Evolutionary conservation across 2,329 filamentous ascomycete species (phyloP).

Genomic region (Venturia carpophila): DNA sequence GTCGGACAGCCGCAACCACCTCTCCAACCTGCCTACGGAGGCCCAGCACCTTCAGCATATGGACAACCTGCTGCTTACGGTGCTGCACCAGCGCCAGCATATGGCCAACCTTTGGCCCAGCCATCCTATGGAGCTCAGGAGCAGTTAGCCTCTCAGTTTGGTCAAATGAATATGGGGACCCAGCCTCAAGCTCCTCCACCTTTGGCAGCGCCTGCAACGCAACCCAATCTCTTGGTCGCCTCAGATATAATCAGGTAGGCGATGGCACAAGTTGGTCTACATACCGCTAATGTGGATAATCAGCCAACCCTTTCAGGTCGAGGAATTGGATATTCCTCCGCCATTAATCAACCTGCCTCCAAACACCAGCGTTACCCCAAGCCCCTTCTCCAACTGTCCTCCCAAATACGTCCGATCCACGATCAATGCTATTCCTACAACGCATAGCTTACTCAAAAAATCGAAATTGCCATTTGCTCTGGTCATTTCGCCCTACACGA

Average conservation of each 20-base stretch:
- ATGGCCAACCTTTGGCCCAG: slow-evolving; percentile 22
- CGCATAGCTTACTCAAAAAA: slow-evolving; percentile 88
- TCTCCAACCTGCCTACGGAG: slow-evolving; percentile 26
- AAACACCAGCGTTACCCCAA: slow-evolving; percentile 86
- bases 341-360: slow-evolving; percentile 85
- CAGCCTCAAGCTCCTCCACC: slow-evolving; percentile 42
- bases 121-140: slow-evolving; percentile 34
- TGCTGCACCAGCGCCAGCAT: slow-evolving; percentile 5
- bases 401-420: slow-evolving; percentile 94
- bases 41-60: neutral
- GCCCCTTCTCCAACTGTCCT: slow-evolving; percentile 82
- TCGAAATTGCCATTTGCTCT: slow-evolving; percentile 92
- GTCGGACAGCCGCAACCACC: slow-evolving; percentile 32
- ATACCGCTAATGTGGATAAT: neutral
- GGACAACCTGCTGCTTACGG: slow-evolving; percentile 1
- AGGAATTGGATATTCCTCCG: slow-evolving; percentile 83
- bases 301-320: slow-evolving; percentile 87
- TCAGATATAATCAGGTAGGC: slow-evolving; percentile 62
- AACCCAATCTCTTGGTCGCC: slow-evolving; percentile 81
- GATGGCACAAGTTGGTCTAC: neutral
- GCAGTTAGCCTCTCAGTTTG: slow-evolving; percentile 76
- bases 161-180: slow-evolving; percentile 62
- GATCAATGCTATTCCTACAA: slow-evolving; percentile 87
- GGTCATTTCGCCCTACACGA: slow-evolving; percentile 89
- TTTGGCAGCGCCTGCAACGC: slow-evolving; percentile 42